These are phyloP conservation scores for Ophiocytium majus DNA, from an alignment of 352 stramenopile species.

Conservation along the genomic window DNA sequence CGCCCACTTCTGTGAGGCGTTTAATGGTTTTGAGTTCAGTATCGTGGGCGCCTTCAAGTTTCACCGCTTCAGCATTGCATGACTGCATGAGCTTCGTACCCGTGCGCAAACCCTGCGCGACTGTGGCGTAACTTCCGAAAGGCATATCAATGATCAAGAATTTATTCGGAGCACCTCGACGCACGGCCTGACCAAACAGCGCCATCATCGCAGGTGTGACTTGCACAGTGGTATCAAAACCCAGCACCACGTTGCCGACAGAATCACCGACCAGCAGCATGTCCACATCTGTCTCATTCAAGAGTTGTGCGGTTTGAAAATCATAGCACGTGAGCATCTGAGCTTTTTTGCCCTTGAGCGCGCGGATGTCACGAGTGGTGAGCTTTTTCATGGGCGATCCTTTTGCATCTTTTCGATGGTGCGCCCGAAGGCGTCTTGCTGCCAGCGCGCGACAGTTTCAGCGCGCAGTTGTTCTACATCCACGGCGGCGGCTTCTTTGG, in stretches of 20 bases:
- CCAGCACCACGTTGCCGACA: slow-evolving; percentile 1
- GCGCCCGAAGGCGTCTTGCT: not conserved
- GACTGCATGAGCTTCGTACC: not conserved
- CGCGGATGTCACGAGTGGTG: not conserved
- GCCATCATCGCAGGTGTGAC: not conserved
- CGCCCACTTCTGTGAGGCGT: not conserved
- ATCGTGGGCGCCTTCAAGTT: slow-evolving; percentile 1
- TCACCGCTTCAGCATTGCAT: not conserved
- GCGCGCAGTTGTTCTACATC: not conserved
- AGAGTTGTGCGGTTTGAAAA: not conserved
- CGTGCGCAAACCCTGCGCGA: not conserved
- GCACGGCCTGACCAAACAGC: not conserved
- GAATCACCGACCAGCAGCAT: not conserved
- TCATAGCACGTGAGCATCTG: slow-evolving; percentile 4
- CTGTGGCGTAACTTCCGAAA: not conserved
- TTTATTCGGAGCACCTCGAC: slow-evolving; percentile 4
- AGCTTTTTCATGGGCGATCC: slow-evolving; percentile 4
- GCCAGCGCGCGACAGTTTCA: not conserved
- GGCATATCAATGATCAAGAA: not conserved
- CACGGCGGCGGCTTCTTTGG: not conserved
- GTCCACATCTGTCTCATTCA: slow-evolving; percentile 5
- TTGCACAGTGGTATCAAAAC: not conserved
- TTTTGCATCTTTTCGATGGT: not conserved
- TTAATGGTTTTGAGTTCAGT: not conserved
- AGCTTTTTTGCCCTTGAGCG: not conserved